Percentiles rank a stretch among this genome's conserved stretches.
Evolutionary conservation across 805 yeast species (phyloP).

Genomic region (Candida ficus): DNA sequence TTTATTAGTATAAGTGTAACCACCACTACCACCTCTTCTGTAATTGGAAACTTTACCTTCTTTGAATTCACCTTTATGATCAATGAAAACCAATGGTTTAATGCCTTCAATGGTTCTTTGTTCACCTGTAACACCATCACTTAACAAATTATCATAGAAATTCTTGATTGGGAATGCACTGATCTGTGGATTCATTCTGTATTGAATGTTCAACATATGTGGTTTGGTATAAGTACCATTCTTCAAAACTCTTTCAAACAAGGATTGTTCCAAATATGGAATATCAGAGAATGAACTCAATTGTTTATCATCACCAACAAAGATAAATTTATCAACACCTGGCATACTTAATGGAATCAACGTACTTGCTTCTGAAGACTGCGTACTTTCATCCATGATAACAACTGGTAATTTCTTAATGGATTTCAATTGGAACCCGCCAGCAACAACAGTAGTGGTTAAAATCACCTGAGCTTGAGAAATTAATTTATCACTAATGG

Average conservation of each 20-base stretch:
- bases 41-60: conserved; percentile 47
- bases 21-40: conserved; percentile 37
- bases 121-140: conserved; percentile 54
- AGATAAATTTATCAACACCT: conserved; percentile 60
- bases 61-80: conserved; percentile 41
- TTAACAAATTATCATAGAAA: conserved; percentile 45
- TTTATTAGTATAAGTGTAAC: conserved; percentile 53
- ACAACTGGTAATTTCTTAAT: conserved; percentile 63
- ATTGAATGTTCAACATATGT: conserved; percentile 65
- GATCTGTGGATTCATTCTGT: conserved; percentile 62
- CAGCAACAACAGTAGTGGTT: conserved; percentile 70
- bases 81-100: conserved; percentile 57
- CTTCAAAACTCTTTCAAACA: conserved; percentile 60
- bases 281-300: conserved; percentile 67
- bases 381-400: conserved; percentile 77
- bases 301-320: conserved; percentile 76
- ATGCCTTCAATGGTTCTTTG: conserved; percentile 44
- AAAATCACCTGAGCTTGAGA: conserved; percentile 66
- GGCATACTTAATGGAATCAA: conserved; percentile 66
- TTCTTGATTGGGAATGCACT: conserved; percentile 54
- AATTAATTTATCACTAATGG: conserved; percentile 43
- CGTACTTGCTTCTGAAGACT: conserved; percentile 68
- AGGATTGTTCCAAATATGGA: conserved; percentile 58
- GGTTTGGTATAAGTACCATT: conserved; percentile 59
- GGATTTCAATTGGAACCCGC: conserved; percentile 56